phyloP scores from a whole-genome alignment of 1,139 yeast genomes.

The Debaryomyces udenii region DNA sequence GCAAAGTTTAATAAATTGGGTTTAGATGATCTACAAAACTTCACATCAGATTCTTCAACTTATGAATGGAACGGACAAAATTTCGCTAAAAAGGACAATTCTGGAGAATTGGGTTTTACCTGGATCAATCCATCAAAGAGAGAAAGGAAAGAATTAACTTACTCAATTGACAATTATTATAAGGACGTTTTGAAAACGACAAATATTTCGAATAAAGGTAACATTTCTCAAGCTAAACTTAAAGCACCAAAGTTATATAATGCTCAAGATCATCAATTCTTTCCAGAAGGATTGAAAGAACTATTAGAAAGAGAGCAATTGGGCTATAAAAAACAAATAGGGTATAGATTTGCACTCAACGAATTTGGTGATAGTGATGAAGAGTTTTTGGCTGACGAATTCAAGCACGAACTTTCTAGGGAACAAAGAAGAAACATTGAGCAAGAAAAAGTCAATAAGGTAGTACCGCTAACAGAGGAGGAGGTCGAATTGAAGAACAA shows the following conservation, averaged over 20 bases:
- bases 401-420: slow-evolving; percentile 37
- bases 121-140: slow-evolving; percentile 93
- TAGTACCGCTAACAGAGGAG: slow-evolving; percentile 74
- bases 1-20: slow-evolving; percentile 84
- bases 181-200: slow-evolving; percentile 66
- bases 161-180: slow-evolving; percentile 85
- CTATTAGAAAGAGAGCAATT: slow-evolving; percentile 79
- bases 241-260: slow-evolving; percentile 73
- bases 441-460: slow-evolving; percentile 69
- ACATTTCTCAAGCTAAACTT: slow-evolving; percentile 41
- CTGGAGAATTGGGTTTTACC: slow-evolving; percentile 51
- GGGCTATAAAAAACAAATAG: slow-evolving; percentile 71
- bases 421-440: slow-evolving; percentile 52
- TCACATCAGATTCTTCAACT: slow-evolving; percentile 83
- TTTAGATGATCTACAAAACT: slow-evolving; percentile 87
- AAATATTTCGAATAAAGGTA: slow-evolving; percentile 20
- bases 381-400: slow-evolving; percentile 58
- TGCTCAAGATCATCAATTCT: slow-evolving; percentile 88
- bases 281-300: slow-evolving; percentile 63
- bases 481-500: slow-evolving; percentile 67
- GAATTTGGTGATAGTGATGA: slow-evolving; percentile 58
- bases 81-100: slow-evolving; percentile 64
- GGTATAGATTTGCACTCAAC: slow-evolving; percentile 64
- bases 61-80: slow-evolving; percentile 98
- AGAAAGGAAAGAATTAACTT: slow-evolving; percentile 86